These are phyloP conservation scores for Botrytis squamosa DNA, from an alignment of 2,329 filamentous ascomycete species.

Conservation along the genomic window DNA sequence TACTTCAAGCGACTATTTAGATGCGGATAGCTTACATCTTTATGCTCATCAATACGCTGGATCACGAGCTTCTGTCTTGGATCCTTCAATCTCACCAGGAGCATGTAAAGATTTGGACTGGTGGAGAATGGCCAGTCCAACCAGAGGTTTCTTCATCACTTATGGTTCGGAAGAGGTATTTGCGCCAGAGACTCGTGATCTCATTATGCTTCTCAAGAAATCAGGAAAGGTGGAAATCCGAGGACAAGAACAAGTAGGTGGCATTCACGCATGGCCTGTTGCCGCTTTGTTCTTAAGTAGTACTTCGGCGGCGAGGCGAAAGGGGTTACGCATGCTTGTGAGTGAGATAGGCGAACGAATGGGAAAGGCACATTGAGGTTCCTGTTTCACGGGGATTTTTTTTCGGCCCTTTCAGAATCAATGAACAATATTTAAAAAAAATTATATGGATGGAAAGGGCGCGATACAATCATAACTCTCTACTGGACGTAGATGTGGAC, in stretches of 20 bases:
- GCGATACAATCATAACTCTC: too few relatives aligned
- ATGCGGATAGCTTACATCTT: slow-evolving; percentile 61
- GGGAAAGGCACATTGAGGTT: slow-evolving; percentile 1
- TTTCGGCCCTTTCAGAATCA: not conserved
- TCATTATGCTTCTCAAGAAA: slow-evolving; percentile 56
- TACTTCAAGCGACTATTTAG: slow-evolving; percentile 73
- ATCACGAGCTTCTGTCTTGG: slow-evolving; percentile 47
- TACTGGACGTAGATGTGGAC: not conserved
- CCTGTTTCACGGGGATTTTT: not conserved
- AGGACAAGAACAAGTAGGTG: slow-evolving; percentile 57
- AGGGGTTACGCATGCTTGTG: slow-evolving; percentile 45
- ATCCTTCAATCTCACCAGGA: slow-evolving; percentile 68
- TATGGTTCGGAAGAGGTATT: slow-evolving; percentile 80
- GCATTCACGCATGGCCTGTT: slow-evolving; percentile 82
- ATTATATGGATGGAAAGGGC: not conserved
- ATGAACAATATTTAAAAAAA: not conserved
- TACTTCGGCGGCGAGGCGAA: slow-evolving; percentile 49
- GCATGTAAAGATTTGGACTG: slow-evolving; percentile 62
- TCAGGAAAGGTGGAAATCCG: slow-evolving; percentile 44
- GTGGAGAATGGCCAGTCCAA: slow-evolving; percentile 67
- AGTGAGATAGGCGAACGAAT: slow-evolving; percentile 18
- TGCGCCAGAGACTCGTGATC: slow-evolving; percentile 63
- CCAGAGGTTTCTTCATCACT: slow-evolving; percentile 64
- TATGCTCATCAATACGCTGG: slow-evolving; percentile 72
- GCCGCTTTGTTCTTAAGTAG: slow-evolving; percentile 57